Evolutionary conservation across 805 yeast species (phyloP).

Genomic region (Cyberlindnera amylophila): DNA sequence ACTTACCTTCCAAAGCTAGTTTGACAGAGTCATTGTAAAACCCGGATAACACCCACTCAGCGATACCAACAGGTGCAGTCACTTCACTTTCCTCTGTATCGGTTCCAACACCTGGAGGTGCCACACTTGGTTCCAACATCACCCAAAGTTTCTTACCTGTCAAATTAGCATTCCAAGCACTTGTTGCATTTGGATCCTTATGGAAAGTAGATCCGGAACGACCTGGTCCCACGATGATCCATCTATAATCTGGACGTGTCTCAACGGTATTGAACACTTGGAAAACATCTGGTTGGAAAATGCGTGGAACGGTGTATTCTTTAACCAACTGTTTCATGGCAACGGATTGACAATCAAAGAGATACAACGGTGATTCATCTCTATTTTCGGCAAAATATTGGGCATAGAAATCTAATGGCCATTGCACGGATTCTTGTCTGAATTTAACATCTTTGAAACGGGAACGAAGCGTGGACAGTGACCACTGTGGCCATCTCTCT

Average conservation of each 20-base stretch:
- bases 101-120: conserved; percentile 84
- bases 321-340: conserved; percentile 55
- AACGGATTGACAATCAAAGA: conserved; percentile 76
- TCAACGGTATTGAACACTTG: conserved; percentile 38
- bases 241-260: conserved; percentile 85
- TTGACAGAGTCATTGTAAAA: conserved; percentile 67
- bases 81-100: conserved; percentile 80
- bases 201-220: conserved; percentile 88
- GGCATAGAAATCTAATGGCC: conserved; percentile 63
- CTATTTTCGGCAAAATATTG: conserved; percentile 56
- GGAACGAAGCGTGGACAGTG: conserved; percentile 40
- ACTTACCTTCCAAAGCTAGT: conserved; percentile 44
- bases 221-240: conserved; percentile 84
- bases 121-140: conserved; percentile 73
- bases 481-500: conserved; percentile 67
- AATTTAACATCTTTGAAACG: conserved; percentile 61
- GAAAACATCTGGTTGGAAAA: conserved; percentile 60
- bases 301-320: conserved; percentile 52
- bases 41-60: conserved; percentile 87
- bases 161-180: conserved; percentile 85
- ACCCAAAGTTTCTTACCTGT: conserved; percentile 81
- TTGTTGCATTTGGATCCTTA: conserved; percentile 87
- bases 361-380: conserved; percentile 83
- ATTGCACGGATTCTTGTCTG: conserved; percentile 81
- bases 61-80: conserved; percentile 86